Conservation (phyloP, 768 basidiomycete genomes). For the Amanita fuliginea region DNA sequence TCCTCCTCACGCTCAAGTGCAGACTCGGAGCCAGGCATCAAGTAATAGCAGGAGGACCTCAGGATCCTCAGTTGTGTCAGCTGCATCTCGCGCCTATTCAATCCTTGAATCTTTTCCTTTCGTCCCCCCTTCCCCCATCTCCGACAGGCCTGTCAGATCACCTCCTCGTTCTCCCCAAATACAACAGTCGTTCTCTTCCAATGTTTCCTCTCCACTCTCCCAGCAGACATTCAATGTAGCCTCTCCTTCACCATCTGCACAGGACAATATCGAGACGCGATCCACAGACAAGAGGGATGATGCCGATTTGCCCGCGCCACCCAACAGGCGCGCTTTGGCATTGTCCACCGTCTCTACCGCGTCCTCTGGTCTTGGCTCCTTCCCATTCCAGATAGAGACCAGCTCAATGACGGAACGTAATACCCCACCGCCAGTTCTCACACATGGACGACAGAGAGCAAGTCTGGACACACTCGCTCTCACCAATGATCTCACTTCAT, state of each 20-base stretch:
- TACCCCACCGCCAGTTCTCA: slow-evolving; percentile 20
- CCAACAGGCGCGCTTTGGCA: slow-evolving; percentile 51
- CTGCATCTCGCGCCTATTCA: slow-evolving; percentile 67
- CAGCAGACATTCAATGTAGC: slow-evolving; percentile 36
- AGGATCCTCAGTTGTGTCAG: slow-evolving; percentile 54
- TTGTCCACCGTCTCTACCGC: slow-evolving; percentile 71
- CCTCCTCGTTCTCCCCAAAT: slow-evolving; percentile 65
- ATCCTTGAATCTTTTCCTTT: slow-evolving; percentile 84
- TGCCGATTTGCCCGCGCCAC: slow-evolving; percentile 36
- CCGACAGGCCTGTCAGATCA: slow-evolving; percentile 65
- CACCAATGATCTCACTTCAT: slow-evolving; percentile 75
- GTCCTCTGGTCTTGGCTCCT: slow-evolving; percentile 73
- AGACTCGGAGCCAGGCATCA: slow-evolving; percentile 41
- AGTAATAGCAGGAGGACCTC: slow-evolving; percentile 43
- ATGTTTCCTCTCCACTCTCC: slow-evolving; percentile 48
- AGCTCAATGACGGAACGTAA: slow-evolving; percentile 28
- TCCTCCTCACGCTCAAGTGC: slow-evolving; percentile 57
- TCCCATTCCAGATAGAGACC: slow-evolving; percentile 79
- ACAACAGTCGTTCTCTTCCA: slow-evolving; percentile 40
- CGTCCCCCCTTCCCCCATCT: slow-evolving; percentile 83
- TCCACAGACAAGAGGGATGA: slow-evolving; percentile 7
- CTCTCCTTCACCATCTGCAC: slow-evolving; percentile 29
- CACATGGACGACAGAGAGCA: slow-evolving; percentile 52
- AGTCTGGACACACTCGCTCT: slow-evolving; percentile 80
- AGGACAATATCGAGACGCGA: slow-evolving; percentile 12